phyloP scores from a whole-genome alignment of 2,329 filamentous ascomycete species.

The Cyanodermella asteris region DNA sequence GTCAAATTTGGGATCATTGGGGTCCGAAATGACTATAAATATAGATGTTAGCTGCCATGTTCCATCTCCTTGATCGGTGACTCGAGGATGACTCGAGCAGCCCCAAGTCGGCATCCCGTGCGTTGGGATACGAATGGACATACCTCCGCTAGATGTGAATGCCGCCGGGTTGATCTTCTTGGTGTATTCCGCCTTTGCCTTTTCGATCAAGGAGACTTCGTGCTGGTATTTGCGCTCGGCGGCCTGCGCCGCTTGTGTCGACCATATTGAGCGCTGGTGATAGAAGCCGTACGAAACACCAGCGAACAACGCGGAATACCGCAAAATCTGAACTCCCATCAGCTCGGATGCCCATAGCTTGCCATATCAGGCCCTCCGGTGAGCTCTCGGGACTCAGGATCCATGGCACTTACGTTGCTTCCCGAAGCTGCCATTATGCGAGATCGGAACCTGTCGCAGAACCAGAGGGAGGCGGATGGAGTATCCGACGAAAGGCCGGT shows the following conservation, averaged over 20 bases:
- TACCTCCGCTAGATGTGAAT: no score
- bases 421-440: constrained; percentile 39
- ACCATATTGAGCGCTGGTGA: constrained; percentile 65
- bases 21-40: constrained; percentile 45
- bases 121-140: constrained; percentile 14
- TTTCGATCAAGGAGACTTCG: constrained; percentile 75
- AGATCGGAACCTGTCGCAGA: no score
- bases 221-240: constrained; percentile 68
- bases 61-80: no score
- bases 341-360: background rate
- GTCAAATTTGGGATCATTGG: constrained; percentile 75
- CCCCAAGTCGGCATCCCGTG: background rate
- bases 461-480: constrained; percentile 15
- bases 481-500: constrained; percentile 4
- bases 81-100: constrained; percentile 1
- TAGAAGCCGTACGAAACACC: constrained; percentile 91
- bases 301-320: constrained; percentile 80
- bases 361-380: background rate
- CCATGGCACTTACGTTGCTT: constrained; percentile 35
- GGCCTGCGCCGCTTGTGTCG: constrained; percentile 46
- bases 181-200: constrained; percentile 78
- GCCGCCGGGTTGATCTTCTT: constrained; percentile 45
- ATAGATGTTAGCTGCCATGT: no score
- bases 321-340: constrained; percentile 49
- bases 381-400: constrained; percentile 3